phyloP scores from a whole-genome alignment of 2,329 filamentous ascomycete species.

The Cephalotrichum gorgonifer region DNA sequence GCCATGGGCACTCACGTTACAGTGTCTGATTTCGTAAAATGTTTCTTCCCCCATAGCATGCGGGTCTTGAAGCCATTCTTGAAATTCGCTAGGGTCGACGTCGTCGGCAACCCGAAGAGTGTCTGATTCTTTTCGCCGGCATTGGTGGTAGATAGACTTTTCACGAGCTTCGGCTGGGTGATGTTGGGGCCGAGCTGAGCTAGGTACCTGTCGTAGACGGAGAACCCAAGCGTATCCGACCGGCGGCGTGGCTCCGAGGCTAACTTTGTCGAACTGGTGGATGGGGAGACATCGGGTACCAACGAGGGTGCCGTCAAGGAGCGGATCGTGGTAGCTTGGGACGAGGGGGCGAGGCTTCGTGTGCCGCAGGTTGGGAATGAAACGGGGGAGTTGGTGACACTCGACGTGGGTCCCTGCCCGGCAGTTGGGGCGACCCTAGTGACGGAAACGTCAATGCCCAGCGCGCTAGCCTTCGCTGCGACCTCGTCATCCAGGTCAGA shows the following conservation, averaged over 20 bases:
- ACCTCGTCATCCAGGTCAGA: conserved; percentile 26
- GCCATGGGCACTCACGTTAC: conserved; percentile 19
- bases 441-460: conserved; percentile 21
- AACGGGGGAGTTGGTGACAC: conserved; percentile 26
- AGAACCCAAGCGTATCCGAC: conserved; percentile 30
- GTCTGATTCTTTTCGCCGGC: conserved; percentile 21
- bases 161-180: conserved; percentile 24
- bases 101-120: conserved; percentile 33
- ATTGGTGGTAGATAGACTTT: conserved; percentile 11
- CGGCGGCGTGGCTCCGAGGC: conserved; percentile 13
- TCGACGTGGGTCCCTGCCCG: conserved; percentile 25
- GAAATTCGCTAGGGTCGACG: conserved; percentile 32
- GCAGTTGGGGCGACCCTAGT: conserved; percentile 11
- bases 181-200: conserved; percentile 30
- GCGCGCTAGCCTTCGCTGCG: conserved; percentile 20
- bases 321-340: conserved; percentile 29
- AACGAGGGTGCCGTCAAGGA: conserved; percentile 27
- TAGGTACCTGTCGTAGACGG: conserved; percentile 41
- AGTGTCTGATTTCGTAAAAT: conserved; percentile 19
- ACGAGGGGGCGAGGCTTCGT: conserved; percentile 12
- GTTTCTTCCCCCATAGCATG: conserved; percentile 30
- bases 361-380: conserved; percentile 31
- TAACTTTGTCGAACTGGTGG: conserved; percentile 4
- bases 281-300: conserved; percentile 12
- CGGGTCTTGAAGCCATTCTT: conserved; percentile 31